phyloP scores from a whole-genome alignment of 2,329 filamentous ascomycete species.

The Rhynchosporium secalis region DNA sequence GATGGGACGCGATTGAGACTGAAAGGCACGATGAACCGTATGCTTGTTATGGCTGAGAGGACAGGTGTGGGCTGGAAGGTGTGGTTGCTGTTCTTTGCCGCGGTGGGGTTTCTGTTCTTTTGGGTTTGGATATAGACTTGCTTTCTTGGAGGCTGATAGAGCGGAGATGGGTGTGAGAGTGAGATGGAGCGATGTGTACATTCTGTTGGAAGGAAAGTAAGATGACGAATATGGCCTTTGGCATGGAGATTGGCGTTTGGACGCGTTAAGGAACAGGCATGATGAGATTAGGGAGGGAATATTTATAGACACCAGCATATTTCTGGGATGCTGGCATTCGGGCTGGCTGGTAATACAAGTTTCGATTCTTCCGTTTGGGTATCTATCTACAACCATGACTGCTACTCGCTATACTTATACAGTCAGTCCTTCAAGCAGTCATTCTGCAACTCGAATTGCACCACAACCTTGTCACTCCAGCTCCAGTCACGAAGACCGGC shows the following conservation, averaged over 20 bases:
- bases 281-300: background rate
- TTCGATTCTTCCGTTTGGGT: conserved; percentile 5
- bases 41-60: conserved; percentile 91
- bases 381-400: conserved; percentile 1
- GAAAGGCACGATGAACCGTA: conserved; percentile 92
- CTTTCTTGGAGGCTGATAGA: background rate
- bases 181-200: background rate
- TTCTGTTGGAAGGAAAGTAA: background rate
- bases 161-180: background rate
- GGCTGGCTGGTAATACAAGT: conserved; percentile 12
- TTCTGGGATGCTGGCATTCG: conserved; percentile 2
- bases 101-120: conserved; percentile 78
- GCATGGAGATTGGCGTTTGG: conserved; percentile 14
- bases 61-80: conserved; percentile 96
- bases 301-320: background rate
- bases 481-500: conserved; percentile 5
- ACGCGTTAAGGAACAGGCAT: background rate
- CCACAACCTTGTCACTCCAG: background rate
- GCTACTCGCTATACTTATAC: background rate
- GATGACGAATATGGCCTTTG: background rate
- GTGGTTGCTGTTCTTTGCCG: conserved; percentile 86
- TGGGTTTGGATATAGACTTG: conserved; percentile 82
- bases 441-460: background rate
- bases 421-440: background rate
- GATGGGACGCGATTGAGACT: conserved; percentile 80